These are phyloP conservation scores for Agrocybe pediades DNA, from an alignment of 768 basidiomycete genomes.

Conservation along the genomic window DNA sequence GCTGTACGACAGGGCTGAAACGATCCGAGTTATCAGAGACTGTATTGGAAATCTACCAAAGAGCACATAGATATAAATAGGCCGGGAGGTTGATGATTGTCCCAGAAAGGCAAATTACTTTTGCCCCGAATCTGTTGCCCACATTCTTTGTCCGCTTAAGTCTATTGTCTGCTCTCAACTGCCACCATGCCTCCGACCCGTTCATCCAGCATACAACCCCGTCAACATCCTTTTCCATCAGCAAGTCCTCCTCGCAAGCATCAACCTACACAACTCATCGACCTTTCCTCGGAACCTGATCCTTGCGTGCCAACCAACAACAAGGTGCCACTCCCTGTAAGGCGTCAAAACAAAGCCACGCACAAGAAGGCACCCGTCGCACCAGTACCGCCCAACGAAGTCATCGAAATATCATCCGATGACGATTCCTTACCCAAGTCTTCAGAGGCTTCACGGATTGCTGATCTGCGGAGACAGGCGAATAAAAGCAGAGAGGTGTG, in stretches of 20 bases:
- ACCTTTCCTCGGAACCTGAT: constrained; percentile 32
- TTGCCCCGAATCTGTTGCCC: background rate
- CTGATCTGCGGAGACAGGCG: constrained; percentile 41
- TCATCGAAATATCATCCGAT: constrained; percentile 62
- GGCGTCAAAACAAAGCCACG: constrained; percentile 13
- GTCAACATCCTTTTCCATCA: constrained; percentile 15
- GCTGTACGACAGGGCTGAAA: constrained; percentile 58
- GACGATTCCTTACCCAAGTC: constrained; percentile 28
- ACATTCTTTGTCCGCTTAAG: background rate
- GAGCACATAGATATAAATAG: constrained; percentile 12
- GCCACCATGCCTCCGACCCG: constrained; percentile 32
- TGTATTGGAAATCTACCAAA: constrained; percentile 53
- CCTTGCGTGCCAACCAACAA: constrained; percentile 34
- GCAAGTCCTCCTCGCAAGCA: constrained; percentile 12
- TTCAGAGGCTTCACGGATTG: constrained; percentile 23
- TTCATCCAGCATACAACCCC: constrained; percentile 17
- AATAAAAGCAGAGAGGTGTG: constrained; percentile 46
- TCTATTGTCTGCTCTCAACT: constrained; percentile 5
- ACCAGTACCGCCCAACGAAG: constrained; percentile 26
- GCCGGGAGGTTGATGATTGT: background rate
- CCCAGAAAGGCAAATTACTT: constrained; percentile 16
- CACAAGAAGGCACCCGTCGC: constrained; percentile 8
- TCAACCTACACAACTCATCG: constrained; percentile 1
- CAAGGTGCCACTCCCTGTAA: constrained; percentile 2
- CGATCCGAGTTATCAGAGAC: constrained; percentile 53